Conservation (phyloP, 345 rosid genomes). For the Eucalyptus decipiens region DNA sequence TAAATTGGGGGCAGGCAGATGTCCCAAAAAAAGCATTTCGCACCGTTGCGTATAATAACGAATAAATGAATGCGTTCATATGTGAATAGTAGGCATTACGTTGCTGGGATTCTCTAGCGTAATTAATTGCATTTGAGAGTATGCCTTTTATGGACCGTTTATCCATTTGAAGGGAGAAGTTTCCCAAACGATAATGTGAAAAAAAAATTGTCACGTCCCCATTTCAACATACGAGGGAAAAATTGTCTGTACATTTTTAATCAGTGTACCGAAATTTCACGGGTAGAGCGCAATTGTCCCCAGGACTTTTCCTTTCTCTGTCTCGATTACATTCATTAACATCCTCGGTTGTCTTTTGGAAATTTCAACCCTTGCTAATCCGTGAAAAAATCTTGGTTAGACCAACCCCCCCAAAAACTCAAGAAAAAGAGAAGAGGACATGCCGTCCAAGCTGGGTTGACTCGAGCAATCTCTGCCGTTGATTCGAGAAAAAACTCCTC, state of each 20-base stretch:
- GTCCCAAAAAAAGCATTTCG: neutral
- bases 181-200: neutral
- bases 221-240: rapidly evolving
- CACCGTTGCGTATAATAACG: neutral
- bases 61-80: neutral
- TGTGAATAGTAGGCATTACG: neutral
- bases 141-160: neutral
- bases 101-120: neutral
- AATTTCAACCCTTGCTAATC: neutral
- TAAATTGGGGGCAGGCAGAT: neutral
- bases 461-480: neutral
- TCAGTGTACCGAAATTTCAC: neutral
- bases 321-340: neutral
- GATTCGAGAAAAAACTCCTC: neutral
- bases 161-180: neutral
- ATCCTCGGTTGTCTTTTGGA: neutral
- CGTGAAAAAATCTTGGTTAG: neutral
- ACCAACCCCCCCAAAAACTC: neutral
- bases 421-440: neutral
- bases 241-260: neutral
- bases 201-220: neutral
- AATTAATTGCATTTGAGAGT: neutral
- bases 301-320: neutral
- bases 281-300: too few species aligned
- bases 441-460: neutral